Evolutionary conservation across 148 eudicot genomes (phyloP).

Genomic region (Rhododendron vialii): DNA sequence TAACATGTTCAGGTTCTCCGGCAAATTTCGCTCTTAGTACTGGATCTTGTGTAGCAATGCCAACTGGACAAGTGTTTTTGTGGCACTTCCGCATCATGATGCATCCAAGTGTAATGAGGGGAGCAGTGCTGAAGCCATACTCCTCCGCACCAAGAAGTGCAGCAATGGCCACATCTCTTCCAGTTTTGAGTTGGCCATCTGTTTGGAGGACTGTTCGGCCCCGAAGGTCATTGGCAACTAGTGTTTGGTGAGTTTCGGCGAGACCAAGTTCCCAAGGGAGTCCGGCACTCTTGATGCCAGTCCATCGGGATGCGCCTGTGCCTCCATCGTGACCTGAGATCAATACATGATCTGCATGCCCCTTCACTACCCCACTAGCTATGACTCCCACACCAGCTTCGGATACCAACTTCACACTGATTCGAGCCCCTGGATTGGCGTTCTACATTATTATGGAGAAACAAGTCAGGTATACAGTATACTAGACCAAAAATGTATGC

Average conservation of each 20-base stretch:
- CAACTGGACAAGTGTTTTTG: constrained; percentile 97
- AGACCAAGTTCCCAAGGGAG: constrained; percentile 99
- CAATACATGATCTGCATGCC: constrained; percentile 93
- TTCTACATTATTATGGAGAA: constrained; percentile 40
- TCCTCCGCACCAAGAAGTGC: constrained; percentile 99
- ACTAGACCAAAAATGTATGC: neutral
- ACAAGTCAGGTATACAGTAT: neutral
- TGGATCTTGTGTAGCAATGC: constrained; percentile 98
- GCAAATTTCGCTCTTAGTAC: constrained; percentile 93
- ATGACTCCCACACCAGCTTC: constrained; percentile 99
- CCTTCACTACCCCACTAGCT: constrained; percentile 96
- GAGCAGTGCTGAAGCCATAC: constrained; percentile 98
- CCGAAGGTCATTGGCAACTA: constrained; percentile 96
- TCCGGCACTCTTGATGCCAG: constrained; percentile 98
- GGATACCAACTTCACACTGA: constrained; percentile 94
- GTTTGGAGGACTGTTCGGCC: constrained; percentile 92
- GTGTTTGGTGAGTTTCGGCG: constrained; percentile 98
- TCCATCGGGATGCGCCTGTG: constrained; percentile 98
- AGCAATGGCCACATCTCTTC: constrained; percentile 96
- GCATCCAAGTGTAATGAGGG: constrained; percentile 94
- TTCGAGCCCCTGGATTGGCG: constrained; percentile 90
- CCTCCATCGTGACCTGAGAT: constrained; percentile 99
- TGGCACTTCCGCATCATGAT: constrained; percentile 99
- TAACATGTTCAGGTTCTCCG: constrained; percentile 97
- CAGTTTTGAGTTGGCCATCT: constrained; percentile 95